These are phyloP conservation scores for Boletus tylopilopsis DNA, from an alignment of 768 basidiomycete genomes.

Conservation along the genomic window DNA sequence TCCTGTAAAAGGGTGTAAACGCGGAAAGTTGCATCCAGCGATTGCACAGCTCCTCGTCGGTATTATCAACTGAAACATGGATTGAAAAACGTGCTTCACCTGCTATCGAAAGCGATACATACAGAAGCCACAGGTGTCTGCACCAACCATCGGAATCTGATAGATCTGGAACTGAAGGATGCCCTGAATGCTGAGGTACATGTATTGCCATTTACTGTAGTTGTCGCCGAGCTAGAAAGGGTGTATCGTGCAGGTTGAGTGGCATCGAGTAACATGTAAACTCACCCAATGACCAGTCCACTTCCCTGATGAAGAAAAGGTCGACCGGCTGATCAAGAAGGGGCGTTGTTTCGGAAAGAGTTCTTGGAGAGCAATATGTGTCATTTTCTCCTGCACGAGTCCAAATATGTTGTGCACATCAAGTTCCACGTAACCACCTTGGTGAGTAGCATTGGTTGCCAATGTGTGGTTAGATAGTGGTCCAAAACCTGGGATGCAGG, in stretches of 20 bases:
- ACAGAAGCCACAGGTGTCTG: slow-evolving; percentile 48
- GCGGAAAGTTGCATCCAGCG: slow-evolving; percentile 6
- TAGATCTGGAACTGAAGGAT: slow-evolving; percentile 78
- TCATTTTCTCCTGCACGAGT: slow-evolving; percentile 63
- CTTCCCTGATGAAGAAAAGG: slow-evolving; percentile 59
- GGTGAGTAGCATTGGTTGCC: slow-evolving; percentile 68
- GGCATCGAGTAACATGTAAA: background rate
- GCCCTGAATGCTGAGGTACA: slow-evolving; percentile 68
- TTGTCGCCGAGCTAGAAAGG: slow-evolving; percentile 62
- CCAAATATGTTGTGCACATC: slow-evolving; percentile 70
- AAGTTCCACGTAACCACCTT: slow-evolving; percentile 54
- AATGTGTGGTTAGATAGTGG: slow-evolving; percentile 50
- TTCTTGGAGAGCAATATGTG: slow-evolving; percentile 51
- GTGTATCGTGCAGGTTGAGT: slow-evolving; percentile 27
- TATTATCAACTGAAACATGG: slow-evolving; percentile 7
- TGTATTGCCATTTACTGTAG: slow-evolving; percentile 65
- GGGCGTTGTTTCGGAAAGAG: slow-evolving; percentile 58
- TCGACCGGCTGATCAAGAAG: slow-evolving; percentile 65
- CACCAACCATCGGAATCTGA: slow-evolving; percentile 78
- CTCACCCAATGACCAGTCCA: slow-evolving; percentile 69
- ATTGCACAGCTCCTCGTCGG: slow-evolving; percentile 4
- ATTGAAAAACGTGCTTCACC: background rate
- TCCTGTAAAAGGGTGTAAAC: slow-evolving; percentile 3
- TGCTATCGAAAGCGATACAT: background rate
- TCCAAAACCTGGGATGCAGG: slow-evolving; percentile 40